Conservation (phyloP, 768 basidiomycete species). For the Mycena sanguinolenta region DNA sequence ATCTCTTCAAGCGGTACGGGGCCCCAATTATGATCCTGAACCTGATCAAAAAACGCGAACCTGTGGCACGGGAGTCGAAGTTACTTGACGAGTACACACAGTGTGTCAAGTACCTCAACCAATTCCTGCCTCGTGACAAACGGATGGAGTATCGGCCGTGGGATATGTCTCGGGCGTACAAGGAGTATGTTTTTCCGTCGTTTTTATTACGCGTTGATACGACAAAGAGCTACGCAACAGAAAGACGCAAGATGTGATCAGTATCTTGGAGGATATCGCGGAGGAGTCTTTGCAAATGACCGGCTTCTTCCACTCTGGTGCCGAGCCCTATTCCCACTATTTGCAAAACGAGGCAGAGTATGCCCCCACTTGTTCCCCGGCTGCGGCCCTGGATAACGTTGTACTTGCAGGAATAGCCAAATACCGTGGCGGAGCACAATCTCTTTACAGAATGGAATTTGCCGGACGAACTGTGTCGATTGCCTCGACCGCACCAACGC, state of each 20-base stretch:
- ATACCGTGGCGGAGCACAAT: constrained; percentile 74
- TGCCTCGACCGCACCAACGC: constrained; percentile 97
- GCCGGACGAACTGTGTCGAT: constrained; percentile 96
- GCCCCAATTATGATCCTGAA: constrained; percentile 92
- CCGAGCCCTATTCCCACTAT: constrained; percentile 84
- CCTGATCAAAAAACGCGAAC: constrained; percentile 89
- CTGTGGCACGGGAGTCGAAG: constrained; percentile 89
- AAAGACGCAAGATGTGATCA: constrained; percentile 96
- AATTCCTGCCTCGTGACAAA: constrained; percentile 89
- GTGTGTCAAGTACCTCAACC: constrained; percentile 94
- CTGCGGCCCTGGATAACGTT: background rate
- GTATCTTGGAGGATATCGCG: constrained; percentile 93
- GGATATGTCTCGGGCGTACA: constrained; percentile 97
- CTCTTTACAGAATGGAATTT: constrained; percentile 90
- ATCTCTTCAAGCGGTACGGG: constrained; percentile 91
- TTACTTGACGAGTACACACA: constrained; percentile 91
- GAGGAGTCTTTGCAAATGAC: constrained; percentile 94
- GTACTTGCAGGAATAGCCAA: constrained; percentile 42
- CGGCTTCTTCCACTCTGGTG: constrained; percentile 94
- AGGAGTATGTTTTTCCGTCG: constrained; percentile 69
- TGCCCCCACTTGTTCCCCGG: constrained; percentile 40
- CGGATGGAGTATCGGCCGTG: constrained; percentile 94
- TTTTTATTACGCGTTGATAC: background rate
- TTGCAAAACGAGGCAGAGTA: constrained; percentile 61
- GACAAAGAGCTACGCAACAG: constrained; percentile 54